Conservation (phyloP, 305 asterid species). For the Rubia tinctorum region DNA sequence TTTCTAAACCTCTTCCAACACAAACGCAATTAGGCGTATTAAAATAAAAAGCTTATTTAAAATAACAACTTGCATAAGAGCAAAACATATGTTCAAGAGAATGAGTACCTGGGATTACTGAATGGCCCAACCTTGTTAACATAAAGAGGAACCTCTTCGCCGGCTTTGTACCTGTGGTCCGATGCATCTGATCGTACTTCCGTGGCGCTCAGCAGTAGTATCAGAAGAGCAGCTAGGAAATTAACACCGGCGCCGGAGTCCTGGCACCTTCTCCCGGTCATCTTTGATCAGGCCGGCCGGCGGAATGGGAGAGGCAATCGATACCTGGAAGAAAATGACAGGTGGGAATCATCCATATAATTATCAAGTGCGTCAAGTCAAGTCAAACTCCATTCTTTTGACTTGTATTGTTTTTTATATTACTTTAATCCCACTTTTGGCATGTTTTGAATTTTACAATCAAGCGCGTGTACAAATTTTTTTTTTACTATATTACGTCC, state of each 20-base stretch:
- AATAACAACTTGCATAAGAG: neutral
- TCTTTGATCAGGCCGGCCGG: neutral
- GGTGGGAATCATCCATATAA: neutral
- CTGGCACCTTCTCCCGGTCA: constrained; percentile 11
- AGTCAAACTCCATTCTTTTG: too few relatives aligned
- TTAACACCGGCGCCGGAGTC: neutral
- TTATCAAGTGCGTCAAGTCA: too few relatives aligned
- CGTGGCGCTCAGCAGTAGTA: neutral
- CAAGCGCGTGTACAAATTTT: too few relatives aligned
- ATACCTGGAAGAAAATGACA: constrained; percentile 4
- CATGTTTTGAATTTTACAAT: too few relatives aligned
- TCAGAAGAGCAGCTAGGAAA: neutral
- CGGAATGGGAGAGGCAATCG: neutral
- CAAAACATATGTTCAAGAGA: neutral
- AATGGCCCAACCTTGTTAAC: constrained; percentile 24
- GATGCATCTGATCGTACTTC: neutral
- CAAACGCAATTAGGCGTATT: neutral
- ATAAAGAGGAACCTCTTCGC: constrained; percentile 22
- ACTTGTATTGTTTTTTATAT: too few relatives aligned
- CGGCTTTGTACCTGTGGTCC: constrained; percentile 16
- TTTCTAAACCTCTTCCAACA: neutral
- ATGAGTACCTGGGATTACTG: constrained; percentile 18
- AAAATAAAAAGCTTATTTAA: neutral
- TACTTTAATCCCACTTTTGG: too few relatives aligned
- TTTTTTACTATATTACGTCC: too few relatives aligned